Evolutionary conservation across 2,329 filamentous ascomycete genomes (phyloP).

Genomic region (Cladosporium velox): DNA sequence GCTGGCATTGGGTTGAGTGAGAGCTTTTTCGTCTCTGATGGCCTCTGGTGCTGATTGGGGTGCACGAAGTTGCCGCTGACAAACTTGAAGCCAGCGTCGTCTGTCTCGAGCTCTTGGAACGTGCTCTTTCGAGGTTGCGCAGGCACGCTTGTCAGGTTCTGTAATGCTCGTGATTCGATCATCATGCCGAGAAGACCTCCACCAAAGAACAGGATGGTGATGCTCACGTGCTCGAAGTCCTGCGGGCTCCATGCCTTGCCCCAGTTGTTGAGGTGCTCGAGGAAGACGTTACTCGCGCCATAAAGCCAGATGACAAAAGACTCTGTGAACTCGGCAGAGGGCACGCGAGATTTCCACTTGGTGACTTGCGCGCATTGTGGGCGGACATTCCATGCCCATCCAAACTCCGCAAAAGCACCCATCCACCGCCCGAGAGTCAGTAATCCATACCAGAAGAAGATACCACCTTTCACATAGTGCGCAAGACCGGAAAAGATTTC

Average conservation of each 20-base stretch:
- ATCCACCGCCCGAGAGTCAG: conserved; percentile 87
- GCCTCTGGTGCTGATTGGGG: conserved; percentile 52
- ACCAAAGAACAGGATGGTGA: conserved; percentile 90
- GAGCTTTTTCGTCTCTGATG: conserved; percentile 65
- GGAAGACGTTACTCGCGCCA: conserved; percentile 84
- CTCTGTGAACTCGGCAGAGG: conserved; percentile 85
- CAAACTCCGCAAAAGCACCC: conserved; percentile 84
- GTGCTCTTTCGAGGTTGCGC: conserved; percentile 45
- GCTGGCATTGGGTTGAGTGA: conserved; percentile 88
- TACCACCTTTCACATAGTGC: conserved; percentile 90
- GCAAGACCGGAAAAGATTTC: conserved; percentile 80
- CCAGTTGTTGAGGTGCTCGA: conserved; percentile 80
- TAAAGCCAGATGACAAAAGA: conserved; percentile 89
- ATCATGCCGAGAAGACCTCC: conserved; percentile 67
- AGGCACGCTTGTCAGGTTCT: conserved; percentile 62
- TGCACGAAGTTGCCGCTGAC: conserved; percentile 17
- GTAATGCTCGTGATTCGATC: conserved; percentile 53
- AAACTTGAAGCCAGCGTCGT: conserved; percentile 5
- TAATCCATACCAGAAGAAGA: conserved; percentile 92
- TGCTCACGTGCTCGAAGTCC: conserved; percentile 89
- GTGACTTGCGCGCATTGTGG: conserved; percentile 60
- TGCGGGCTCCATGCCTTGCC: conserved; percentile 71
- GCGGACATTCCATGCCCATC: conserved; percentile 93
- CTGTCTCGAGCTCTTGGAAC: conserved; percentile 24
- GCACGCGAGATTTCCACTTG: conserved; percentile 62